These are phyloP conservation scores for Diplodia intermedia DNA, from an alignment of 2,329 filamentous ascomycete species.

Conservation along the genomic window DNA sequence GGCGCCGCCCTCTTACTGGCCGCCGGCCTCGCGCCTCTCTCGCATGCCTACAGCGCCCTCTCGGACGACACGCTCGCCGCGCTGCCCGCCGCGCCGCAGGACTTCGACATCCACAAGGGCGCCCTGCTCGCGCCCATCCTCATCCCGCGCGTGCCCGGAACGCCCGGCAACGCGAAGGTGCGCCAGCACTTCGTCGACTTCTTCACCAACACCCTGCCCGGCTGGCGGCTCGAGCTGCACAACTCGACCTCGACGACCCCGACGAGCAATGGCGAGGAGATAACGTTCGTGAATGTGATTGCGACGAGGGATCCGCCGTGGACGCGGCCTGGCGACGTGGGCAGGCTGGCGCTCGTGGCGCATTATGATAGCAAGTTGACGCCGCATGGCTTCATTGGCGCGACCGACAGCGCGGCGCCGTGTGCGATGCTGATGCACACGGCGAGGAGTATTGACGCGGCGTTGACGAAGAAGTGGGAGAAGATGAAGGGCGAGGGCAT, in stretches of 20 bases:
- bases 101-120: slow-evolving; percentile 80
- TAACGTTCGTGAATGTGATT: slow-evolving; percentile 89
- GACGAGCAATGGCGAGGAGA: slow-evolving; percentile 68
- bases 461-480: slow-evolving; percentile 82
- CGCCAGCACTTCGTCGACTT: slow-evolving; percentile 85
- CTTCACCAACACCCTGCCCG: slow-evolving; percentile 75
- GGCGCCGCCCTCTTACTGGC: slow-evolving; percentile 33
- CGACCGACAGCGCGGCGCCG: slow-evolving; percentile 90
- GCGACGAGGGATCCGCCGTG: slow-evolving; percentile 88
- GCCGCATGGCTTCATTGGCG: slow-evolving; percentile 88
- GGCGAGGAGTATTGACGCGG: slow-evolving; percentile 78
- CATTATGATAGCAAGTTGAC: slow-evolving; percentile 89
- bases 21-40: slow-evolving; percentile 40
- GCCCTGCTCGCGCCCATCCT: slow-evolving; percentile 84
- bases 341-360: slow-evolving; percentile 83
- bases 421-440: slow-evolving; percentile 93
- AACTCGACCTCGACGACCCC: slow-evolving; percentile 90
- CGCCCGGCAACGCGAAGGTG: slow-evolving; percentile 73
- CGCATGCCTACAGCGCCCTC: slow-evolving; percentile 62
- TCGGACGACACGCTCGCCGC: slow-evolving; percentile 75
- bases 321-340: slow-evolving; percentile 74
- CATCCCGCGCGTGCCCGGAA: slow-evolving; percentile 86
- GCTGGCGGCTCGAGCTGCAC: slow-evolving; percentile 82
- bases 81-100: slow-evolving; percentile 67
- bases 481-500: slow-evolving; percentile 69